Conservation (phyloP, 306 rosid genomes). For the Sicyos baderoa region DNA sequence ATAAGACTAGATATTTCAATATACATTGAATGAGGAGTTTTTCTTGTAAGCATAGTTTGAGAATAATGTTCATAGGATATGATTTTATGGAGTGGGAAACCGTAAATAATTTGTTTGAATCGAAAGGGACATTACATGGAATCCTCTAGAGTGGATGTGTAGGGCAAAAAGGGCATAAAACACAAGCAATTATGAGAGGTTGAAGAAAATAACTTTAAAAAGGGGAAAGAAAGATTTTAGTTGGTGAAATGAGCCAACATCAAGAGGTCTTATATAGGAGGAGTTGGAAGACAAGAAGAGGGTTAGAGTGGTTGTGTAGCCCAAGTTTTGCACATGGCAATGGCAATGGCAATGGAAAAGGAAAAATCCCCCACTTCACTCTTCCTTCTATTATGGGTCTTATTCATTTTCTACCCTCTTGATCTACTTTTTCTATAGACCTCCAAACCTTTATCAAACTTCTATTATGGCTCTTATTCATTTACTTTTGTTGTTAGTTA, state of each 20-base stretch:
- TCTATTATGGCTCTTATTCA: no score
- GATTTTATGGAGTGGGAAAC: not conserved
- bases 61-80: not conserved
- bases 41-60: not conserved
- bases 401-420: no score
- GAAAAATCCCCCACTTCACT: not conserved
- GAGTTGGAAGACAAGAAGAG: not conserved
- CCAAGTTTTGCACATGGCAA: not conserved
- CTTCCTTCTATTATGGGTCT: no score
- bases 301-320: conserved; percentile 2
- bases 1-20: not conserved
- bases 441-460: no score
- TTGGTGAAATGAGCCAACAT: conserved; percentile 1
- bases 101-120: conserved; percentile 1
- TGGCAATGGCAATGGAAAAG: not conserved
- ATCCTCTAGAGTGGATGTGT: not conserved
- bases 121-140: not conserved
- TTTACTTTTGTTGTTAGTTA: no score
- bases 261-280: not conserved
- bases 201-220: conserved; percentile 5
- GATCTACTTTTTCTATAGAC: no score
- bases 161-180: not conserved
- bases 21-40: not conserved
- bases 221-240: not conserved
- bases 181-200: not conserved